phyloP scores from a whole-genome alignment of 208 protist genomes.

The Naegleria lovaniensis region DNA sequence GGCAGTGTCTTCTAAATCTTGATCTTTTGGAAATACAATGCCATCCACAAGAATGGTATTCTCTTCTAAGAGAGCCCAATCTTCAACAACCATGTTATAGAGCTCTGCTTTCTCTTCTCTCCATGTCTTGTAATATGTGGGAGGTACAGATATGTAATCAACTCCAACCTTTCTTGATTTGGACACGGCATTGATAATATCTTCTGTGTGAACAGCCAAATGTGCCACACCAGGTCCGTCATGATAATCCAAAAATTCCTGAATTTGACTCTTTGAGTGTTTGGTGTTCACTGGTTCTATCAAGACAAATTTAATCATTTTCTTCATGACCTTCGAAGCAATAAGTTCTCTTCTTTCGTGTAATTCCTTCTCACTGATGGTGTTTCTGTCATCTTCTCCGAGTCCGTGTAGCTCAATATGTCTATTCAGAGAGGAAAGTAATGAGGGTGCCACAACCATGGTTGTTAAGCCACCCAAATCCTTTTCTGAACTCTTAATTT shows the following conservation, averaged over 20 bases:
- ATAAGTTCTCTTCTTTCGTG: not conserved
- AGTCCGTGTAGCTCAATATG: not conserved
- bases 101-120: not conserved
- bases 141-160: not conserved
- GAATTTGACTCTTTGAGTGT: constrained; percentile 28
- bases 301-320: constrained; percentile 19
- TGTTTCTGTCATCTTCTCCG: not conserved
- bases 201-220: constrained; percentile 3
- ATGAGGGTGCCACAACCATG: not conserved
- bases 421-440: not conserved
- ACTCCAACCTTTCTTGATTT: not conserved
- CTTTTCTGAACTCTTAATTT: not conserved
- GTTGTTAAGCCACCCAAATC: not conserved
- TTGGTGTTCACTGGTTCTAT: constrained; percentile 1
- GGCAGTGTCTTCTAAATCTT: not conserved
- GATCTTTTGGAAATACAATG: not conserved
- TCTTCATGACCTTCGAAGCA: not conserved
- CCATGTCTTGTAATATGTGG: not conserved
- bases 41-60: constrained; percentile 14
- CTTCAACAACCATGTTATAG: not conserved
- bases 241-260: constrained; percentile 33
- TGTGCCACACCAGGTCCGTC: constrained; percentile 23
- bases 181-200: constrained; percentile 3
- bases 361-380: not conserved
- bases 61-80: not conserved